Base-by-base conservation (phyloP, 768 basidiomycete genomes). In the Suillus spraguei region DNA sequence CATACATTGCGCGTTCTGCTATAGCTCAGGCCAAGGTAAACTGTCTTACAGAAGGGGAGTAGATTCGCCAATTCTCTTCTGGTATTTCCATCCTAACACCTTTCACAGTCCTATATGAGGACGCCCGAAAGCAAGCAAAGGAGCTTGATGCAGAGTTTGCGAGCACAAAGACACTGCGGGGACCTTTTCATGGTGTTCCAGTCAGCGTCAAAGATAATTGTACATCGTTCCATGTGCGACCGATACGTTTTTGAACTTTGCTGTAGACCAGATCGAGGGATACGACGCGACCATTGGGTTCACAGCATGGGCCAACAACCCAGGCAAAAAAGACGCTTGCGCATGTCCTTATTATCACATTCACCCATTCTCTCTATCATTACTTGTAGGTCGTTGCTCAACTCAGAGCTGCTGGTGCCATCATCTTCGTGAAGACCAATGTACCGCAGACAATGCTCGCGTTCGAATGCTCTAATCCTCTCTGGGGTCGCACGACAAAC, bases 371-470 rank as follows among this genome's bases (percentile, higher is more conserved):
- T 62, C n/a, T 47, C 28, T 9, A 39, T 67, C 17, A 66, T 33
- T 58, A 22, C 24, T 28, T 41, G 10, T 67, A 91, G 90, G 68
- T 89, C 36, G 85, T 89, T 17, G 60, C 77, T 22, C 82, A 79
- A 64, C 80, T 90, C 56, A 81, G 84, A 54, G 77, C 78, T 5
- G 88, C 88, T 20, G 97, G 96, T 9, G 93, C 94, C 33, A 84
- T 97, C 63, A 78, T 92, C 54, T 90, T 95, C 66, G 90, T 87
- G 62, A 94, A 91, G 74, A 98, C 96, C 17, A 98, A 98, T 71
- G 89, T 98, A 60, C 95, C 97, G 2, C 95, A 98, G 74, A 89
- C 90, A 0, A 85, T 94, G 83, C 83, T 94, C 63, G 83, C 90
- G 2, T 94, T 92, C 64, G 92, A 95, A 73, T 94, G 92, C 70